Evolutionary conservation across 108 stramenopile genomes (phyloP), one percentile per base, ranked within the genome.

Genomic region (Cyclotella atomus): DNA sequence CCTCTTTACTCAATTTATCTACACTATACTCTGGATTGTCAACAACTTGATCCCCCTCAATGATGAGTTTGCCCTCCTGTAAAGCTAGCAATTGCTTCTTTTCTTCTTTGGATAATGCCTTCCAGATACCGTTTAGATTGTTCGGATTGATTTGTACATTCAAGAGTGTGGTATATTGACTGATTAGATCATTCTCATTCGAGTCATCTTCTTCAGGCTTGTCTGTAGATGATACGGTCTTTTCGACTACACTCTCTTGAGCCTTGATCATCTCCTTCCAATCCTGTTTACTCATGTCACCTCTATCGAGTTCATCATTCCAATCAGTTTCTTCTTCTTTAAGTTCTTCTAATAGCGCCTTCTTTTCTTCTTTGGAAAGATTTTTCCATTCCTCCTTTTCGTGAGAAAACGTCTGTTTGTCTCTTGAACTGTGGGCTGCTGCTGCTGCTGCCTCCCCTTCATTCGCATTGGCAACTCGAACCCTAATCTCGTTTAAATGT

Each of bases 361-460:
- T 72, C 71, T 60, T 59, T 20, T 72, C 60, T 2, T 56, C 25
- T n/a, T 52, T 63, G 8, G 5, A 52, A 30, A 44, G 41, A 2
- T 28, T 6, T 4, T 49, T 49, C 47, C 47, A 49, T 49, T 49
- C 17, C 17, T 49, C 17, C 47, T 49, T 9, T 49, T n/a, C 47
- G n/a, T n/a, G 47, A 49, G 4, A 4, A n/a, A n/a, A 49, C n/a
- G 4, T 4, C 10, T 12, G 9, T 17, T 12, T 49, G 12, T 25
- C 16, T 43, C 56, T 24, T 57, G 21, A 53, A 19, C 63, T 21
- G 4, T 6, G 3, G 7, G 25, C 28, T 54, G n/a, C 50, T 68
- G 9, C 21, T 53, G 7, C 50, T 30, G 12, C 25, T 53, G 7
- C 10, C 21, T 23, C 10, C 29, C 10, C 54, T n/a, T 35, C 54